A percentile compares a stretch with the other conserved stretches of the same genome.
These are phyloP conservation scores for Aspergillus sp. DNA, from an alignment of 2,329 filamentous ascomycete genomes.

Conservation along the genomic window DNA sequence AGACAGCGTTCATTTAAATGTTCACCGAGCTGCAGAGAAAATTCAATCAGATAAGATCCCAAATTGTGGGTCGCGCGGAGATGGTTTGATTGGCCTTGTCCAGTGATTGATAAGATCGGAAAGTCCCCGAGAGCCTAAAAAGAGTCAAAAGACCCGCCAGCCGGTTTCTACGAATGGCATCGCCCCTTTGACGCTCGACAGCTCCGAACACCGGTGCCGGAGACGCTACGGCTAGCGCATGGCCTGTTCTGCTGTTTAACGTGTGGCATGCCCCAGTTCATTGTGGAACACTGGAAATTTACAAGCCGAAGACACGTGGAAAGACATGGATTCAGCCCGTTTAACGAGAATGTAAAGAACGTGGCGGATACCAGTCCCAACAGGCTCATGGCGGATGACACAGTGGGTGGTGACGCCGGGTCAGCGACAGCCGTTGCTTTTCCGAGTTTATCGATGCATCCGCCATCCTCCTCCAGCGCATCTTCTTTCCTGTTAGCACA, in stretches of 20 bases:
- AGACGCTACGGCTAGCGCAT: no score
- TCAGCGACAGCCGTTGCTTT: no score
- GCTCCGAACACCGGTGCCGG: neutral
- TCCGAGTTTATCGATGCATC: no score
- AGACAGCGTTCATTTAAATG: neutral
- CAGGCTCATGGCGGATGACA: no score
- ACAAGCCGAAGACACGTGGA: neutral
- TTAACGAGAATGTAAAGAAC: no score
- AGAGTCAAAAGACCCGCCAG: neutral
- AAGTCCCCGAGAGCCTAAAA: neutral
- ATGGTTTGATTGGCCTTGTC: neutral
- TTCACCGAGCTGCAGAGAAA: neutral
- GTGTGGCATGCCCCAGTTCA: no score
- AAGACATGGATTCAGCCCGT: neutral
- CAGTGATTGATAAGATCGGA: neutral
- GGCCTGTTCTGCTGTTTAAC: no score
- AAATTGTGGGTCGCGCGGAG: neutral
- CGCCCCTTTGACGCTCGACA: neutral
- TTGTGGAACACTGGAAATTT: no score
- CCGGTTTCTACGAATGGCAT: neutral
- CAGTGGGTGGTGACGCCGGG: no score
- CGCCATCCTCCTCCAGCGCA: no score
- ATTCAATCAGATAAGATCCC: neutral
- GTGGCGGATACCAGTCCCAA: no score
- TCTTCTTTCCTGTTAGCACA: no score